These are phyloP conservation scores for Fusarium multiceps DNA, from an alignment of 2,329 filamentous ascomycete species.

Conservation along the genomic window DNA sequence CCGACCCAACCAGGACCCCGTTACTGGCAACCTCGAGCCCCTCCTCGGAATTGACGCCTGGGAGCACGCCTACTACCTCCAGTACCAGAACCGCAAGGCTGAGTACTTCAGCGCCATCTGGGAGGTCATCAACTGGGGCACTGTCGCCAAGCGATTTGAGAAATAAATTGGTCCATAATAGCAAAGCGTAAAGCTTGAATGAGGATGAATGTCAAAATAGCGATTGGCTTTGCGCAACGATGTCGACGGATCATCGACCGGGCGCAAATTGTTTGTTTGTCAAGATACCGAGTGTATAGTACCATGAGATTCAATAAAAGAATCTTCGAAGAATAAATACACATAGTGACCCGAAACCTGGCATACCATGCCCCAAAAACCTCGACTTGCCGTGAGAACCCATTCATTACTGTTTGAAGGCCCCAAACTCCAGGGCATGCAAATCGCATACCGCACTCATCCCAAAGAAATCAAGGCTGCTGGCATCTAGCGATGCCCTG, in stretches of 20 bases:
- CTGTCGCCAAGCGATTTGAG: slow-evolving; percentile 80
- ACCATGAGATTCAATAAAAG: slow-evolving; percentile 23
- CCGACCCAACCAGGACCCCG: slow-evolving; percentile 88
- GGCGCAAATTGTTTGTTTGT: slow-evolving; percentile 29
- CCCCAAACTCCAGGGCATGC: neutral
- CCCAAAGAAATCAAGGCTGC: slow-evolving; percentile 21
- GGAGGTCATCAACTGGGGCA: slow-evolving; percentile 97
- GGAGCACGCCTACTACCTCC: slow-evolving; percentile 96
- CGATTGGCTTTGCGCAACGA: slow-evolving; percentile 8
- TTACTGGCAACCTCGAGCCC: slow-evolving; percentile 83
- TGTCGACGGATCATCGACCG: neutral
- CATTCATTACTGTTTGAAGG: neutral
- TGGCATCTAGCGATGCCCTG: slow-evolving; percentile 49
- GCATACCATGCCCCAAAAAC: neutral
- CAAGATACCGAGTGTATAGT: slow-evolving; percentile 39
- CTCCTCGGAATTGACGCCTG: slow-evolving; percentile 92
- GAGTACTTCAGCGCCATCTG: slow-evolving; percentile 95
- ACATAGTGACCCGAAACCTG: neutral
- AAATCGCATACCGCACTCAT: neutral
- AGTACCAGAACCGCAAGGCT: slow-evolving; percentile 97
- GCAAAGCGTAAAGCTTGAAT: neutral
- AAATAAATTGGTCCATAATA: slow-evolving; percentile 44
- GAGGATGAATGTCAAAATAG: slow-evolving; percentile 20
- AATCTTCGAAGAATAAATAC: slow-evolving; percentile 24
- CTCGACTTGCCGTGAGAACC: neutral